Evolutionary conservation across 148 eudicot species (phyloP).

Genomic region (Camellia japonica): DNA sequence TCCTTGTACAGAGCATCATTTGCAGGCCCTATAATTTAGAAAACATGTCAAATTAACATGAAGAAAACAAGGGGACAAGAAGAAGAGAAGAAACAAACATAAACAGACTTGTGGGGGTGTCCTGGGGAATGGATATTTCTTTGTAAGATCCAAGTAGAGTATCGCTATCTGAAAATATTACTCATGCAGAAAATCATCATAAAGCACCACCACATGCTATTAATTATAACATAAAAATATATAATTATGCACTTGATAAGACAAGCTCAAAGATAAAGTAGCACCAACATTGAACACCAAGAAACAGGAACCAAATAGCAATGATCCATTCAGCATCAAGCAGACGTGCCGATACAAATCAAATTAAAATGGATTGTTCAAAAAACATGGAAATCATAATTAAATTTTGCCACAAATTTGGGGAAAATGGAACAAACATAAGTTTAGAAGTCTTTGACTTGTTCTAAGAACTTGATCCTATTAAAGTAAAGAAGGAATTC

Average conservation of each 20-base stretch:
- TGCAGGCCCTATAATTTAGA: slow-evolving; percentile 21
- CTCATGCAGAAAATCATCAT: neutral
- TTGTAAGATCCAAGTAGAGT: neutral
- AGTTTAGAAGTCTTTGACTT: neutral
- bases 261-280: neutral
- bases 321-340: neutral
- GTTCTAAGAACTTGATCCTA: neutral
- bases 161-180: neutral
- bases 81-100: neutral
- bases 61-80: neutral
- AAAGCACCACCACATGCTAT: neutral
- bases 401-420: neutral
- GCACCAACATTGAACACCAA: neutral
- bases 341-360: neutral
- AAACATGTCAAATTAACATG: neutral
- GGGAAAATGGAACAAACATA: neutral
- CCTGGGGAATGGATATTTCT: neutral
- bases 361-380: too few relatives aligned
- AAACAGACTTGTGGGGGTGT: neutral
- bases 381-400: neutral
- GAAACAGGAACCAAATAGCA: neutral
- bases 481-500: neutral
- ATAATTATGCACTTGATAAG: neutral
- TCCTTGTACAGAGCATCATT: slow-evolving; percentile 71
- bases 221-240: too few relatives aligned